These are phyloP conservation scores for Schizosaccharomyces lindneri DNA, from an alignment of 805 yeast species.

Conservation along the genomic window DNA sequence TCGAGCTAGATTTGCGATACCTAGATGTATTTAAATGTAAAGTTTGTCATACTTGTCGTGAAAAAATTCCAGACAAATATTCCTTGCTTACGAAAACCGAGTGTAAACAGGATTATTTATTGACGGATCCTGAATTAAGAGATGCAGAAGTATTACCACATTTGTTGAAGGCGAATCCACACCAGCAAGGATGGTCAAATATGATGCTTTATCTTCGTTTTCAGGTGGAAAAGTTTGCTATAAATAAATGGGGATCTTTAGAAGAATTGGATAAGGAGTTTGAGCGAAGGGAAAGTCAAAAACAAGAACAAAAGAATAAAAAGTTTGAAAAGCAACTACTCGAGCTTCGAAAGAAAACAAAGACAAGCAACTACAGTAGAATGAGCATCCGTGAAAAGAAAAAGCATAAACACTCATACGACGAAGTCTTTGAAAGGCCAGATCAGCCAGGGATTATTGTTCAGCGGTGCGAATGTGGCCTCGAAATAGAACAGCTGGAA, in stretches of 20 bases:
- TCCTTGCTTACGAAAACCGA: slow-evolving; percentile 84
- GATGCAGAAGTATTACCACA: slow-evolving; percentile 46
- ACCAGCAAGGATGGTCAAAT: slow-evolving; percentile 61
- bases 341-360: slow-evolving; percentile 73
- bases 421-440: neutral
- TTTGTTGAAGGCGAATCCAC: slow-evolving; percentile 82
- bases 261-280: slow-evolving; percentile 83
- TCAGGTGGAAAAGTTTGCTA: slow-evolving; percentile 84
- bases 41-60: slow-evolving; percentile 61
- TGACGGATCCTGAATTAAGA: slow-evolving; percentile 78
- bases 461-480: slow-evolving; percentile 1
- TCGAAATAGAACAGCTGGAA: slow-evolving; percentile 1
- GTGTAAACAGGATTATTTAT: slow-evolving; percentile 69
- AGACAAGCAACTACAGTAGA: slow-evolving; percentile 71
- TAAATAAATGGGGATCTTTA: slow-evolving; percentile 80
- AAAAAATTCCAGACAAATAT: slow-evolving; percentile 60
- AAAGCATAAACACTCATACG: neutral
- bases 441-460: slow-evolving; percentile 1
- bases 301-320: slow-evolving; percentile 49
- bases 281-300: slow-evolving; percentile 52
- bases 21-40: slow-evolving; percentile 42
- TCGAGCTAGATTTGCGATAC: slow-evolving; percentile 56
- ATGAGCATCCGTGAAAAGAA: slow-evolving; percentile 11
- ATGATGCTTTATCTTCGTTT: slow-evolving; percentile 80
- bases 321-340: slow-evolving; percentile 51